These are phyloP conservation scores for Drechslerella dactyloides DNA, from an alignment of 2,329 filamentous ascomycete genomes.

Conservation along the genomic window DNA sequence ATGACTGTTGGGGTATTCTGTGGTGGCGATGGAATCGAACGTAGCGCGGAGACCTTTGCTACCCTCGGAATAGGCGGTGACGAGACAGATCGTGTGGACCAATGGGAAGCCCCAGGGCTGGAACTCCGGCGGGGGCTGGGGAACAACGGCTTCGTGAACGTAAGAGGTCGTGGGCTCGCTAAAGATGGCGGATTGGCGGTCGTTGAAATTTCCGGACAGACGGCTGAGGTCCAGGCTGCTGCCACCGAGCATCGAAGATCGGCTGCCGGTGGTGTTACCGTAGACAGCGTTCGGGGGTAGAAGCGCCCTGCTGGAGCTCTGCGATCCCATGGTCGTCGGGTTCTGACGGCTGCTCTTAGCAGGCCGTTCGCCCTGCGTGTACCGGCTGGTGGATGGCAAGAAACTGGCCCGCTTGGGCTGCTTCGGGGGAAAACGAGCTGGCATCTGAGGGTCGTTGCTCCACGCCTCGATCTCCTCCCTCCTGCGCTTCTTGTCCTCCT, in stretches of 20 bases:
- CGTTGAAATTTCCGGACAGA: constrained; percentile 55
- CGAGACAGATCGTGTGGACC: constrained; percentile 89
- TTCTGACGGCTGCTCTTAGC: constrained; percentile 63
- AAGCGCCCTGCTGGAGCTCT: constrained; percentile 75
- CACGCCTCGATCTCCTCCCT: constrained; percentile 96
- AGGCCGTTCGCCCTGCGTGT: constrained; percentile 71
- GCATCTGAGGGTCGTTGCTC: constrained; percentile 95
- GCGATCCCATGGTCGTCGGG: constrained; percentile 94
- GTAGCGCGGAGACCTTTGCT: constrained; percentile 91
- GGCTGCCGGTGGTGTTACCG: constrained; percentile 65
- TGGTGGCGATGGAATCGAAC: constrained; percentile 93
- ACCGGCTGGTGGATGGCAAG: constrained; percentile 89
- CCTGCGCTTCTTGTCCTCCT: constrained; percentile 83
- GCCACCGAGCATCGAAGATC: constrained; percentile 62
- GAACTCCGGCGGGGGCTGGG: constrained; percentile 95
- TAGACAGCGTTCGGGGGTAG: constrained; percentile 76
- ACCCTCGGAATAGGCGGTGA: constrained; percentile 96
- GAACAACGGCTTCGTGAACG: constrained; percentile 93
- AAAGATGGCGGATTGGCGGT: constrained; percentile 48
- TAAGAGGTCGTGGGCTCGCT: constrained; percentile 58
- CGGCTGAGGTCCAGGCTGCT: constrained; percentile 58
- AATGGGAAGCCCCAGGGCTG: constrained; percentile 95
- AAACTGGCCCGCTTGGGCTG: constrained; percentile 82
- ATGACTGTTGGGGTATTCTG: constrained; percentile 98
- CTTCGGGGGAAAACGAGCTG: constrained; percentile 72